Evolutionary conservation across 2,329 filamentous ascomycete genomes (phyloP), one percentile per base, ranked within the genome.

Genomic region (Falciphora oryzae): DNA sequence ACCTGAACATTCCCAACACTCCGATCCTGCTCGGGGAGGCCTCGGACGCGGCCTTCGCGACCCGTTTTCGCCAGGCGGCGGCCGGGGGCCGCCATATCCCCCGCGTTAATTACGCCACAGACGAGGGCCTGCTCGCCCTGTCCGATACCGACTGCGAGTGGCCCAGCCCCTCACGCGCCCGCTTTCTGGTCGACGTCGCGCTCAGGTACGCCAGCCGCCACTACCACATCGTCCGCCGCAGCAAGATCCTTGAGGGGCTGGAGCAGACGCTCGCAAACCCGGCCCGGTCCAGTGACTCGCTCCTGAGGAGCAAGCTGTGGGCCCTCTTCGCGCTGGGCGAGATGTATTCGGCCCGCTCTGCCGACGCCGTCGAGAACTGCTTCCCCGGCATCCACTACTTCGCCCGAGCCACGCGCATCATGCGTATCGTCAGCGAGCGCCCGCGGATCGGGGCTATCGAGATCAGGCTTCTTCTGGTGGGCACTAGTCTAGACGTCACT

Each of bases 301-400:
- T 62, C 27, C 57, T 63, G 35, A 57, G 57, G 59, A 62, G 62
- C 62, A 64, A 66, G 57, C 53, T 66, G 18, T 64, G 63, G 31
- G 60, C 50, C 28, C 62, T 66, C 6, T 63, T 66, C 4, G 65
- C 65, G 22, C 63, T 66, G 22, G 65, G 65, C 13, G 65, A 64
- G 14, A 62, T 66, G 56, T 64, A 66, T 57, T 32, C 62, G 32
- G 62, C 53, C 25, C 62, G 63, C 18, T 61, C 59, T 29, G 60
- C 35, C 44, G 58, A 3, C 59, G 28, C 50, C 2, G 50, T 59
- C 4, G 35, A 44, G 59, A 58, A 38, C 59, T n/a, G 59, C 6
- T 38, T 62, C n/a, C 65, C 65, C 6, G 65, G 65, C 28, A 59
- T 64, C 22, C 44, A 35, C 10, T 66, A 66, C 59, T 66, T 64